Evolutionary conservation across 2,329 filamentous ascomycete species (phyloP).

Genomic region (Aspergillus eucalypticola): DNA sequence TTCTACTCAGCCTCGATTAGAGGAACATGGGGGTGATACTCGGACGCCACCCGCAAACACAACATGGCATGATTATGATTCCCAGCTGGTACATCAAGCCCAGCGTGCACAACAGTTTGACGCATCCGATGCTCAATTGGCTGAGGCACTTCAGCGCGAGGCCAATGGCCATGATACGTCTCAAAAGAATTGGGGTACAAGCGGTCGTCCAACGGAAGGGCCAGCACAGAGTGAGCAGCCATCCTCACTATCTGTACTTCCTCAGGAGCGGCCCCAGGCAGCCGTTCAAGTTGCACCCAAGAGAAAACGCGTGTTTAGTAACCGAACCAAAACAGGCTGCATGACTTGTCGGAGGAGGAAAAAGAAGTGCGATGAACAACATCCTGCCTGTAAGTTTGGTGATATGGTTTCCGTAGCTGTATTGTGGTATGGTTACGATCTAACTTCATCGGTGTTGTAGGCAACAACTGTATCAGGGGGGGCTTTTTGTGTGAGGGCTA

Average conservation of each 20-base stretch:
- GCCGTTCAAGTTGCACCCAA: constrained; percentile 45
- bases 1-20: constrained; percentile 25
- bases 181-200: constrained; percentile 32
- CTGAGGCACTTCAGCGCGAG: constrained; percentile 55
- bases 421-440: not conserved
- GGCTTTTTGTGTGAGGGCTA: constrained; percentile 93
- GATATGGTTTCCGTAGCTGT: not conserved
- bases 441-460: constrained; percentile 44
- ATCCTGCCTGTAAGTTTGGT: constrained; percentile 76
- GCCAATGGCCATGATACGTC: constrained; percentile 44
- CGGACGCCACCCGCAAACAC: constrained; percentile 30
- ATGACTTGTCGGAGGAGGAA: constrained; percentile 88
- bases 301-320: constrained; percentile 70
- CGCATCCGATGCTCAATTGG: constrained; percentile 53
- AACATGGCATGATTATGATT: constrained; percentile 43
- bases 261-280: constrained; percentile 34
- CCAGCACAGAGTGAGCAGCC: constrained; percentile 36
- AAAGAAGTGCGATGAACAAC: constrained; percentile 96
- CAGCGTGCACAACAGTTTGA: constrained; percentile 49
- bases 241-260: constrained; percentile 34
- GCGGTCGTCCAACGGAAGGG: constrained; percentile 41
- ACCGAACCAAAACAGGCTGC: constrained; percentile 93
- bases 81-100: constrained; percentile 47
- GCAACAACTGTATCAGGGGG: constrained; percentile 85
- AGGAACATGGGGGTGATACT: constrained; percentile 36